phyloP scores from a whole-genome alignment of 257 asterid species.

The Henckelia pumila region DNA sequence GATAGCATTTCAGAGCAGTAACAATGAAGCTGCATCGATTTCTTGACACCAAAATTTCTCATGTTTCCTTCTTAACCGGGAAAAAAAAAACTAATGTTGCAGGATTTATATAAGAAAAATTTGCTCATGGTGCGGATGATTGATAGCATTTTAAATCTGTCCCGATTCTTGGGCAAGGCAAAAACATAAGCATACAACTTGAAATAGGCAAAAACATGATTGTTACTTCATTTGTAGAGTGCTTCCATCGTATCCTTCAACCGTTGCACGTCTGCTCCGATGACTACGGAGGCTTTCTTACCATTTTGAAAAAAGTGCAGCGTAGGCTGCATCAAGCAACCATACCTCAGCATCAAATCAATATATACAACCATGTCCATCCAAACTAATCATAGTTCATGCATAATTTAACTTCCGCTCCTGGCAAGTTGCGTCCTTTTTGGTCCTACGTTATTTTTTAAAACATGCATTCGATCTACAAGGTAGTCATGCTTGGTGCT shows the following conservation, averaged over 20 bases:
- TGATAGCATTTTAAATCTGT: too few species aligned
- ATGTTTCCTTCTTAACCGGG: too few species aligned
- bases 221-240: slow-evolving; percentile 54
- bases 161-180: too few species aligned
- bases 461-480: background rate
- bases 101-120: too few species aligned
- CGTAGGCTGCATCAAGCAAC: slow-evolving; percentile 69
- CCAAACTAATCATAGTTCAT: background rate
- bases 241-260: slow-evolving; percentile 76
- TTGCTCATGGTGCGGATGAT: too few species aligned
- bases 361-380: background rate
- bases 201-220: slow-evolving; percentile 8
- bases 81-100: too few species aligned
- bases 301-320: slow-evolving; percentile 86
- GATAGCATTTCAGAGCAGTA: too few species aligned
- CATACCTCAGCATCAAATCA: slow-evolving; percentile 19
- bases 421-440: too few species aligned
- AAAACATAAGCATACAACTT: background rate
- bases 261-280: slow-evolving; percentile 77
- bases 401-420: too few species aligned
- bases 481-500: background rate
- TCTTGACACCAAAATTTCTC: too few species aligned
- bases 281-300: slow-evolving; percentile 60
- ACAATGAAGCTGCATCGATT: too few species aligned
- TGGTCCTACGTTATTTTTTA: background rate